Evolutionary conservation across 164 flowering plant genomes (phyloP).

Genomic region (Vitis cinerea): DNA sequence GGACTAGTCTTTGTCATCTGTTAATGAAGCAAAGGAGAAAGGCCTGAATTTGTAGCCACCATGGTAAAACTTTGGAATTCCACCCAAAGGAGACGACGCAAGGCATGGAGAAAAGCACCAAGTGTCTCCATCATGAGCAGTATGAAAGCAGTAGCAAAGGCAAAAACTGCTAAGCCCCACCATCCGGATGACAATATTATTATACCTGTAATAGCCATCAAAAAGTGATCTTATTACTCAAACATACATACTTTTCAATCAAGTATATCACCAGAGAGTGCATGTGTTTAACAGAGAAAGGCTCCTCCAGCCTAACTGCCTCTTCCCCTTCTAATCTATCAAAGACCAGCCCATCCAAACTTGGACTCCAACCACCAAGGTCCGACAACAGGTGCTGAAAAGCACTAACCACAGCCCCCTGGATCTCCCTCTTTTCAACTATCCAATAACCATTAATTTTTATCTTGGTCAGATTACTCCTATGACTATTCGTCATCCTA

Average conservation of each 20-base stretch:
- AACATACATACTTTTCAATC: no score
- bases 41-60: conserved; percentile 94
- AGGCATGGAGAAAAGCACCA: conserved; percentile 89
- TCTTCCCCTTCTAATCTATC: no score
- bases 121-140: conserved; percentile 94
- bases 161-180: conserved; percentile 71
- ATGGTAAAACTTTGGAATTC: conserved; percentile 83
- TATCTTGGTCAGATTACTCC: no score
- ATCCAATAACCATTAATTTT: no score
- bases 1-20: conserved; percentile 69
- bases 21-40: conserved; percentile 65
- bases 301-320: no score
- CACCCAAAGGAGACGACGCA: conserved; percentile 99
- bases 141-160: conserved; percentile 83
- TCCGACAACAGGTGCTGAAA: no score
- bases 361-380: no score
- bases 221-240: neutral
- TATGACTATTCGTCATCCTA: no score
- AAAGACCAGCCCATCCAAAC: no score
- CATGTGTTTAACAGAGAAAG: no score
- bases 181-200: conserved; percentile 61
- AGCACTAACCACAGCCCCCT: no score
- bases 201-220: conserved; percentile 50
- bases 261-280: neutral
- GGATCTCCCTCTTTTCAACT: no score